Evolutionary conservation across 345 rosid species (phyloP).

Genomic region (Syzygium jambos): DNA sequence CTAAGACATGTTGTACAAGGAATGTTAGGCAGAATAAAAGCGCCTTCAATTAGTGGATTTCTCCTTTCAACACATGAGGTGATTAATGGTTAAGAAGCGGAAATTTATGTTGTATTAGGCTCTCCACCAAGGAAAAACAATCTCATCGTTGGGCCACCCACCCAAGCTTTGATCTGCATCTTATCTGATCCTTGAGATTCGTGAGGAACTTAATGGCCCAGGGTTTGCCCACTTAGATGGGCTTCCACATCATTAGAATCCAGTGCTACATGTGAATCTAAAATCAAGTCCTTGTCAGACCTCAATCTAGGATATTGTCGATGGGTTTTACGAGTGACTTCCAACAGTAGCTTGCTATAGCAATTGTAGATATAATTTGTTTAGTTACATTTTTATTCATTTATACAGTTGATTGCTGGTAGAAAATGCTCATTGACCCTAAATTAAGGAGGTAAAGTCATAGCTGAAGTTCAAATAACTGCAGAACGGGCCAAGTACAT

Average conservation of each 20-base stretch:
- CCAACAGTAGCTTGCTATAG: background rate
- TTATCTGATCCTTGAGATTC: background rate
- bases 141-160: background rate
- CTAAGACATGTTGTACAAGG: background rate
- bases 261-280: background rate
- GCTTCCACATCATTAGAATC: background rate
- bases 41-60: background rate
- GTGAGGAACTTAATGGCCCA: background rate
- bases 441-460: background rate
- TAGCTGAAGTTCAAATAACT: background rate
- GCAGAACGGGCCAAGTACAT: background rate
- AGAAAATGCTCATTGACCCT: background rate
- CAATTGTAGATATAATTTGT: background rate
- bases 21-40: background rate
- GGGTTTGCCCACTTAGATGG: background rate
- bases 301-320: background rate
- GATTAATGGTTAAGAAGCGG: background rate
- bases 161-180: background rate
- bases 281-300: background rate
- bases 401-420: background rate
- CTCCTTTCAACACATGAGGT: background rate
- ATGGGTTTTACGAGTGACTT: background rate
- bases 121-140: background rate
- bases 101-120: background rate
- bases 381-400: background rate